Evolutionary conservation across 371 early-diverging fungal genomes (phyloP).

Genomic region (Lichtheimia corymbifera): DNA sequence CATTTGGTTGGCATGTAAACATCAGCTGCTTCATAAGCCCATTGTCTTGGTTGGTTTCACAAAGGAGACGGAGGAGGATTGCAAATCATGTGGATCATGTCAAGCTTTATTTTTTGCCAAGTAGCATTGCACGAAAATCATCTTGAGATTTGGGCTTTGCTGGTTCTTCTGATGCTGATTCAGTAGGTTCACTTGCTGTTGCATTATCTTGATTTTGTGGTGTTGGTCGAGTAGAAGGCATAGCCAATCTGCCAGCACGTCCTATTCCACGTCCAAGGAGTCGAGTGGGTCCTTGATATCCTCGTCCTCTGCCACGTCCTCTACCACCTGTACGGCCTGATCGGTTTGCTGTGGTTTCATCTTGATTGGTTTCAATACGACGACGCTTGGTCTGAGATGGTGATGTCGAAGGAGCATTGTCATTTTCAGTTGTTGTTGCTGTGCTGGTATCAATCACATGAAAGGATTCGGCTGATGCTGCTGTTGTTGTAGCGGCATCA

Average conservation of each 20-base stretch:
- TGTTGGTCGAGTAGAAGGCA: background rate
- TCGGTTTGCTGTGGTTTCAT: background rate
- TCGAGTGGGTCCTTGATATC: background rate
- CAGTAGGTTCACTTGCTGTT: constrained; percentile 1
- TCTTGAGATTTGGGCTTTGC: constrained; percentile 28
- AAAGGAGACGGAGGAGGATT: too few species aligned
- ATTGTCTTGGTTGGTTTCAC: too few species aligned
- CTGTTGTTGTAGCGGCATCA: constrained; percentile 17
- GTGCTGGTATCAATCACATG: constrained; percentile 10
- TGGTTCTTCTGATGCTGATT: background rate
- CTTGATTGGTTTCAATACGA: background rate
- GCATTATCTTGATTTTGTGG: background rate
- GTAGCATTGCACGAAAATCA: constrained; percentile 43
- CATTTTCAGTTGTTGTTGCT: constrained; percentile 1
- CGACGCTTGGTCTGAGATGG: constrained; percentile 1
- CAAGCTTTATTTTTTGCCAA: constrained; percentile 26
- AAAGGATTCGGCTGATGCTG: background rate
- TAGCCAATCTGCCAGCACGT: background rate
- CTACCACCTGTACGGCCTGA: constrained; percentile 3
- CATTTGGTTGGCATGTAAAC: too few species aligned
- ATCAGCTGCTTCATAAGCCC: too few species aligned
- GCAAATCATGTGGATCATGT: too few species aligned
- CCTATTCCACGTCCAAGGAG: background rate
- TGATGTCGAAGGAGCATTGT: background rate
- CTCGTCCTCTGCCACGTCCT: constrained; percentile 8